These are phyloP conservation scores for Maudiozyma barnettii DNA, from an alignment of 805 yeast genomes.

Conservation along the genomic window DNA sequence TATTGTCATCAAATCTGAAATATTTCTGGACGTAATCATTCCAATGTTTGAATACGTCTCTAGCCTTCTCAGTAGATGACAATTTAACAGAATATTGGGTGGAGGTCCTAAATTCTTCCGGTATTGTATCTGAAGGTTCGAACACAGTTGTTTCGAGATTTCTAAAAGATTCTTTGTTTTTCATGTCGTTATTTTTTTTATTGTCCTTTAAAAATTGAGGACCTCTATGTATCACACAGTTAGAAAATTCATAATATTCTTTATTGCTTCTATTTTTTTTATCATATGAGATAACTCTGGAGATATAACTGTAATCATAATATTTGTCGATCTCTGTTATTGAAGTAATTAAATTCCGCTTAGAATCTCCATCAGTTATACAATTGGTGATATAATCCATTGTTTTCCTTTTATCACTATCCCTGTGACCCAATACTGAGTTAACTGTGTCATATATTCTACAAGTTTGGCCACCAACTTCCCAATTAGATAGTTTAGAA, in stretches of 20 bases:
- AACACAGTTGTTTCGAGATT: constrained; percentile 14
- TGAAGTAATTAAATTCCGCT: constrained; percentile 18
- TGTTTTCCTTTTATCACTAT: constrained; percentile 9
- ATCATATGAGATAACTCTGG: constrained; percentile 7
- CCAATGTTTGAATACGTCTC: constrained; percentile 26
- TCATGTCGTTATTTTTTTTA: neutral
- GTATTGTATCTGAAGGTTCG: constrained; percentile 24
- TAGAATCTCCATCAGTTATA: constrained; percentile 16
- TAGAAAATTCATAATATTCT: constrained; percentile 14
- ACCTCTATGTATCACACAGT: constrained; percentile 15
- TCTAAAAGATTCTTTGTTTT: neutral
- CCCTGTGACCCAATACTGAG: constrained; percentile 13
- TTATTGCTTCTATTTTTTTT: constrained; percentile 3
- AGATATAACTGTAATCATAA: constrained; percentile 16
- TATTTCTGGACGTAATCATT: constrained; percentile 24
- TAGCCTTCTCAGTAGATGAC: constrained; percentile 20
- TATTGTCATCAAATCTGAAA: constrained; percentile 36
- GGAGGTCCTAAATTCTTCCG: constrained; percentile 10
- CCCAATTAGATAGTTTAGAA: constrained; percentile 21
- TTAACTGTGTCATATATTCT: constrained; percentile 19
- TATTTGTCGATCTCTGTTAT: constrained; percentile 7
- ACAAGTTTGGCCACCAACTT: constrained; percentile 18
- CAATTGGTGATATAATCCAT: constrained; percentile 17
- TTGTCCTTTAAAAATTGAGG: neutral
- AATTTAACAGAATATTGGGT: constrained; percentile 9